Evolutionary conservation across 495 filamentous ascomycete genomes (phyloP), one percentile per base, ranked within the genome.

Genomic region (Aspergillus sclerotioniger): DNA sequence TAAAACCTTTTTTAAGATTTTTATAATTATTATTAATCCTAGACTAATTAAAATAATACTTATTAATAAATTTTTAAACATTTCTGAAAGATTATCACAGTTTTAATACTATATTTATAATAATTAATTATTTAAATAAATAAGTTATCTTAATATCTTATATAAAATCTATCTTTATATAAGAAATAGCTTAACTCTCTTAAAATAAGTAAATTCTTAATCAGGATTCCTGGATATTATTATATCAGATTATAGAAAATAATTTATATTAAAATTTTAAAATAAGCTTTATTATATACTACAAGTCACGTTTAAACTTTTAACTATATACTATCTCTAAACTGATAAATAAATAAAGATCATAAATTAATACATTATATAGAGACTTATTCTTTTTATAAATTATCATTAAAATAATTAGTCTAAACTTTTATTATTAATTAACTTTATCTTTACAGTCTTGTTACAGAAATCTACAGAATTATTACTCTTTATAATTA

Each of bases 361-460:
- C 12, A 31, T 51, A 9, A 51, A 51, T 51, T 15, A 51, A 16
- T 51, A 51, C 13, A 31, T 17, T 4, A 10, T 28, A 15, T 15
- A 32, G 20, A 6, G 15, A 2, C n/a, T 51, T 1, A 25, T 25
- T 5, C 12, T 15, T 15, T 51, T 32, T 51, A 31, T 51, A 1
- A 51, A 51, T 51, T 51, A 51, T 9, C 32, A 13, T 31, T 28
- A 51, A 31, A 28, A 51, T 31, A 31, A 51, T 8, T 51, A 31
- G 25, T 31, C 15, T 9, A 28, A 51, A 31, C 16, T 51, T 13
- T 31, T 51, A 29, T 31, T 31, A 28, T 16, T 51, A n/a, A 51
- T 51, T 25, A 15, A 51, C 32, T 51, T 51, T 31, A 28, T 21
- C 13, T 25, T 25, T 25, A 25, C 25, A 25, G 5, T 25, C 5